Base-by-base conservation (phyloP, 768 basidiomycete species). In the Rossbeevera mucosa region DNA sequence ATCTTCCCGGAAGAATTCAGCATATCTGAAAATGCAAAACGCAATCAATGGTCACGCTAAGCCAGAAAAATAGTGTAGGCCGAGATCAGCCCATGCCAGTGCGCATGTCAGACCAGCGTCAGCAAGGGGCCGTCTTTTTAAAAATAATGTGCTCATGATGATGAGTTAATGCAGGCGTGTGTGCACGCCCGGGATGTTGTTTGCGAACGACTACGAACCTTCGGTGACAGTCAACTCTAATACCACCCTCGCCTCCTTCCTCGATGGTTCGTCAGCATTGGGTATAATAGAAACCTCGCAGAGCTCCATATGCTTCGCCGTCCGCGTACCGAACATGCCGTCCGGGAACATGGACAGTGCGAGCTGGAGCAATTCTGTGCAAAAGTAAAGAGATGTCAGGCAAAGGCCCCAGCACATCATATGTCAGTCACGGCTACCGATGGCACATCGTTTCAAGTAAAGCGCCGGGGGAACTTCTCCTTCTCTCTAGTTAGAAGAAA, bases 201-300 rank as follows among this genome's bases (percentile, higher is more conserved):
- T 30, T 30, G 13, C 29, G 6, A 30, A 30, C 25, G 4, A 25
- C 29, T 30, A 58, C 67, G 42, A 51, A 80, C 80, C 79, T 66
- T 72, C 64, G 0, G 69, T 75, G 44, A 80, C 78, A 6, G 71
- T 68, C 49, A 72, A 63, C 58, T 80, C 76, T 38, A 70, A 66
- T 3, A 73, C 67, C 44, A 77, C 68, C 40, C 64, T 71, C 20
- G 69, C 72, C 51, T 75, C 74, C 26, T 62, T 62, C 55, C 59
- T 72, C 41, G 52, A 5, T 0, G 66, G 63, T 48, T 77, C 74
- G 16, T 74, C 68, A 2, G 56, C 51, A 26, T 68, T 74, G 12
- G 71, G 57, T 2, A 65, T 45, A 38, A 79, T 58, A 31, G 75
- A 75, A 2, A 78, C 72, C 30, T 80, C 78, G 29, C 56, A 50